Percentiles rank a stretch among this genome's conserved stretches.
Conservation (phyloP, 2,329 filamentous ascomycete species). For the Exophiala phaeomuriformis region DNA sequence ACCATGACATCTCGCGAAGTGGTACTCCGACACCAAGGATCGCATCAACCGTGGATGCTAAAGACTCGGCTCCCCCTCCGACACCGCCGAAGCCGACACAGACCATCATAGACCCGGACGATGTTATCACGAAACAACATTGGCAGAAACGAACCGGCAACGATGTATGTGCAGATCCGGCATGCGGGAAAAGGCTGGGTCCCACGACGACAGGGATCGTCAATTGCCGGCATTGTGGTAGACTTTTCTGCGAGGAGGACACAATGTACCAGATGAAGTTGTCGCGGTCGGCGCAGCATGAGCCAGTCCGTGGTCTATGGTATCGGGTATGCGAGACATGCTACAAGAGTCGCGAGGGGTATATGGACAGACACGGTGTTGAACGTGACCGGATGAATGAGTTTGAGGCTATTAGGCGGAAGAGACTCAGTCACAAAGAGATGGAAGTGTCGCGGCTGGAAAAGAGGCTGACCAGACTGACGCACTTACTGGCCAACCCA, state of each 20-base stretch:
- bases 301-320: constrained; percentile 85
- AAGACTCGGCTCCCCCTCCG: constrained; percentile 24
- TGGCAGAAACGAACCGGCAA: constrained; percentile 73
- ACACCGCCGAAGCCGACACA: constrained; percentile 32
- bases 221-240: constrained; percentile 89
- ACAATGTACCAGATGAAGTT: constrained; percentile 99
- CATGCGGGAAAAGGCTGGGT: constrained; percentile 73
- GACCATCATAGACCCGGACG: constrained; percentile 65
- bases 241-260: constrained; percentile 91
- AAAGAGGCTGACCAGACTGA: constrained; percentile 84
- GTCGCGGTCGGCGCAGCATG: constrained; percentile 78
- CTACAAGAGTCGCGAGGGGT: constrained; percentile 91
- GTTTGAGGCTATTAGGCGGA: constrained; percentile 65
- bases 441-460: constrained; percentile 85
- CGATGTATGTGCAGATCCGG: constrained; percentile 79
- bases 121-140: constrained; percentile 77
- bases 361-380: constrained; percentile 77
- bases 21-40: constrained; percentile 30
- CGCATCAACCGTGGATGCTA: constrained; percentile 21
- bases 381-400: constrained; percentile 63
- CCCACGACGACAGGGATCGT: constrained; percentile 67
- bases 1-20: constrained; percentile 55
- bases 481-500: constrained; percentile 70
- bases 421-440: constrained; percentile 73
- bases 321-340: constrained; percentile 97